Evolutionary conservation across 805 yeast genomes (phyloP), one percentile per base, ranked within the genome.

Genomic region (Candida nanaspora): DNA sequence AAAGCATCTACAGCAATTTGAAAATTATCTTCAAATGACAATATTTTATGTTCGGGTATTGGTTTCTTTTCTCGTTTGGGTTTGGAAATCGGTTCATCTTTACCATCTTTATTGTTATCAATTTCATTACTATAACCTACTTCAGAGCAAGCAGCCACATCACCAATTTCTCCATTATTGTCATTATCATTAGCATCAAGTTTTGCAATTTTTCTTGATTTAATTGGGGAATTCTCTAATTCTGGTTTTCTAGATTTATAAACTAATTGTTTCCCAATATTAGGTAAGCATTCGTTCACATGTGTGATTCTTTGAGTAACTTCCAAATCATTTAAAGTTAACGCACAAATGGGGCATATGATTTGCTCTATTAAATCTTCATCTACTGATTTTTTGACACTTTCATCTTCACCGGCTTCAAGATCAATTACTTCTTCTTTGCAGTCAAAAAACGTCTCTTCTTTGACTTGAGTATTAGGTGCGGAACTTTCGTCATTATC

Each of bases 1-100:
- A 83, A 76, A 0, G 88, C 88, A 61, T 83, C 93, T 21, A 83
- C 86, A 0, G 80, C 73, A 2, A 76, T 49, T 41, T 68, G 62
- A 33, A 55, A 52, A 11, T 51, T 46, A 33, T 48, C 44, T 8
- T 57, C 62, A 42, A 82, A 77, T 0, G 56, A 47, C 16, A 82
- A 48, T 5, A 71, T 65, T 51, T 82, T 82, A 39, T 78, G 66
- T 0, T 63, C 62, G 0, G 87, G 87, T 2, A 80, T 69, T 1
- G 68, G 68, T 21, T 53, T 60, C 40, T 56, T 55, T 14, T 47
- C 45, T 33, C 52, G 50, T 35, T 43, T 51, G 18, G 53, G 53
- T 31, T 39, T 51, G 28, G 22, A 36, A 27, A 21, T 22, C 25
- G 14, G 26, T 23, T 23, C 26, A 28, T 9, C 7, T 35, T 35